Percentiles rank a stretch among this genome's conserved stretches.
Conservation (phyloP, 2,329 filamentous ascomycete genomes). For the Paradendryphiella salina region DNA sequence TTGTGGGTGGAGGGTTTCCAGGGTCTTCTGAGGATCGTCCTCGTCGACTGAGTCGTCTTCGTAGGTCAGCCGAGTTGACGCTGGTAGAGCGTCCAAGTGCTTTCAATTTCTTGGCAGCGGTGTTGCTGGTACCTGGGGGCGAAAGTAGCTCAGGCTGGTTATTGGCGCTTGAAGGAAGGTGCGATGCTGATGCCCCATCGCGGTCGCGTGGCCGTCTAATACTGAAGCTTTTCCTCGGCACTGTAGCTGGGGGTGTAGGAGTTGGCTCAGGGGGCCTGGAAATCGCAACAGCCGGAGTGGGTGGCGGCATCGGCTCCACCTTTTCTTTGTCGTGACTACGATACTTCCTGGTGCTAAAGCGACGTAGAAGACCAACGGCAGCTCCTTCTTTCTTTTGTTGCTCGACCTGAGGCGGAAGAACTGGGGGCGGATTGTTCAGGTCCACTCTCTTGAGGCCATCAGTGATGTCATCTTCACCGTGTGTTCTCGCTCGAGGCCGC, state of each 20-base stretch:
- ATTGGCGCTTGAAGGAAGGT: conserved; percentile 58
- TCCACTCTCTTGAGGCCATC: conserved; percentile 72
- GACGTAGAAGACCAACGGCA: conserved; percentile 78
- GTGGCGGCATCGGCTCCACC: conserved; percentile 66
- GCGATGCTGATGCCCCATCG: conserved; percentile 54
- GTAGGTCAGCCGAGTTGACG: conserved; percentile 83
- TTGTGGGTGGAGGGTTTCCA: conserved; percentile 70
- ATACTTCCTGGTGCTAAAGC: conserved; percentile 85
- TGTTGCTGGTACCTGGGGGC: conserved; percentile 64
- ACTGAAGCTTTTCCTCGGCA: conserved; percentile 85
- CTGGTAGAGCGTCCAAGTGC: conserved; percentile 84
- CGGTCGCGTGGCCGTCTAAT: conserved; percentile 66
- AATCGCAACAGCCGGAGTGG: conserved; percentile 77
- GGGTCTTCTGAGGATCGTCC: conserved; percentile 59
- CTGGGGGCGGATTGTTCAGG: conserved; percentile 54
- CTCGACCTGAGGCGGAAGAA: conserved; percentile 59
- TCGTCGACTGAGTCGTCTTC: conserved; percentile 64
- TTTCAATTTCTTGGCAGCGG: conserved; percentile 63
- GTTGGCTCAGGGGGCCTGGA: conserved; percentile 71
- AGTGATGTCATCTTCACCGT: conserved; percentile 88
- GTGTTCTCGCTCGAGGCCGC: conserved; percentile 83
- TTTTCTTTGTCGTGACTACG: conserved; percentile 58
- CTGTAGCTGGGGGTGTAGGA: conserved; percentile 56
- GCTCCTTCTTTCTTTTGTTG: conserved; percentile 80
- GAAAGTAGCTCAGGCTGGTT: conserved; percentile 79